A percentile compares a stretch with the other conserved stretches of the same genome.
phyloP scores from a whole-genome alignment of 2,329 filamentous ascomycete species.

The Saccharata proteae region DNA sequence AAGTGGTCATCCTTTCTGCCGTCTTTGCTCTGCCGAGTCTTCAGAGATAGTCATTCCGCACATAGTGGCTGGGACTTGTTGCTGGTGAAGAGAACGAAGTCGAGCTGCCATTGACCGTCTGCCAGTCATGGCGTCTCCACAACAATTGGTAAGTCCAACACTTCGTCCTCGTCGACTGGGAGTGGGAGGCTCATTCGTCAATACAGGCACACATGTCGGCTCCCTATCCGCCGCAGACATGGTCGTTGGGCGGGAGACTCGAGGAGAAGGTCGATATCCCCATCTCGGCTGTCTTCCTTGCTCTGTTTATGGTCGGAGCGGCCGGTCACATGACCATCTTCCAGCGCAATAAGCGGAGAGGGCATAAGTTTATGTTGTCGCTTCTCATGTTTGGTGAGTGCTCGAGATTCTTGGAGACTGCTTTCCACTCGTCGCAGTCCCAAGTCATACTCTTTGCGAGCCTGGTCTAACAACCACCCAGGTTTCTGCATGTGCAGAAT shows the following conservation, averaged over 20 bases:
- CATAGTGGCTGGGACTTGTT: too few species aligned
- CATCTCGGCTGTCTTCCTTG: constrained; percentile 27
- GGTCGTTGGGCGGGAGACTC: constrained; percentile 26
- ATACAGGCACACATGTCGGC: too few species aligned
- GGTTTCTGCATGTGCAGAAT: constrained; percentile 33
- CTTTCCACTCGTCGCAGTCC: not conserved
- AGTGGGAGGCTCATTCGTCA: too few species aligned
- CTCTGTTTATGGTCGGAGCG: constrained; percentile 29
- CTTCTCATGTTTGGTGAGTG: constrained; percentile 26
- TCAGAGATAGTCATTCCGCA: too few species aligned
- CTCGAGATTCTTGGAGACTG: too few species aligned
- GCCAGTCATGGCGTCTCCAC: too few species aligned
- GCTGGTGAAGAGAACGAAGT: too few species aligned
- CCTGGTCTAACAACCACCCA: constrained; percentile 10
- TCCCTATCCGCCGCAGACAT: constrained; percentile 20
- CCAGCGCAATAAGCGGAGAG: constrained; percentile 22
- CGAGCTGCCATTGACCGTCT: too few species aligned
- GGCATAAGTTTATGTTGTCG: constrained; percentile 31
- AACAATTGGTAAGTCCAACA: too few species aligned
- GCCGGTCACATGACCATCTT: constrained; percentile 30
- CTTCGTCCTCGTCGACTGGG: too few species aligned
- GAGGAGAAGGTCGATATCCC: constrained; percentile 27
- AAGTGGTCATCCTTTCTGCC: too few species aligned
- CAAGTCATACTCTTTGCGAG: not conserved
- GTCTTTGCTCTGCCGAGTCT: too few species aligned